phyloP scores from a whole-genome alignment of 345 rosid species.

The Microthlaspi erraticum region DNA sequence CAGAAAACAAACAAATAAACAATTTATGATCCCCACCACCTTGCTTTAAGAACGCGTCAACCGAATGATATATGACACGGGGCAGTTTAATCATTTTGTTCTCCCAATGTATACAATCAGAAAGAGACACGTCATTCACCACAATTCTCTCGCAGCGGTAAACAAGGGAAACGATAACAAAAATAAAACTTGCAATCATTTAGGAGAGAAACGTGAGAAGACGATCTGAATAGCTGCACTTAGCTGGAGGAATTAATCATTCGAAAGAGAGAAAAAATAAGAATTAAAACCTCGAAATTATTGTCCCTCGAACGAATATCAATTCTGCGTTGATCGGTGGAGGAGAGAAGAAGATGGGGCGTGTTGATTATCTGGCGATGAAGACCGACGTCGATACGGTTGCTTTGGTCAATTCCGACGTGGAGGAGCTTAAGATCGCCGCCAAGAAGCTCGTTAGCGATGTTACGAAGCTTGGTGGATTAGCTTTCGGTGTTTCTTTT shows the following conservation, averaged over 20 bases:
- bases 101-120: neutral
- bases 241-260: constrained; percentile 16
- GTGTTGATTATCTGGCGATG: constrained; percentile 68
- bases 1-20: too few species aligned
- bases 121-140: constrained; percentile 6
- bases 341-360: constrained; percentile 50
- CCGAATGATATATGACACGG: neutral
- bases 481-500: constrained; percentile 72
- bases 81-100: neutral
- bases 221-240: neutral
- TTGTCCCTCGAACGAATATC: constrained; percentile 15
- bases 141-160: neutral
- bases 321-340: neutral
- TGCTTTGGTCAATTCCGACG: constrained; percentile 59
- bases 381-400: constrained; percentile 54
- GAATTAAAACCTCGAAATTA: neutral
- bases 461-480: constrained; percentile 68
- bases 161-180: constrained; percentile 16
- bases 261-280: neutral
- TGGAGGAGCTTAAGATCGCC: constrained; percentile 63
- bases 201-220: constrained; percentile 6
- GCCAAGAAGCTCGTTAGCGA: constrained; percentile 61
- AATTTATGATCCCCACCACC: too few species aligned
- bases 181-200: neutral
- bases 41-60: constrained; percentile 13